Base-by-base conservation (phyloP, 148 eudicot species). In the Amaranthus hypochondriacus region DNA sequence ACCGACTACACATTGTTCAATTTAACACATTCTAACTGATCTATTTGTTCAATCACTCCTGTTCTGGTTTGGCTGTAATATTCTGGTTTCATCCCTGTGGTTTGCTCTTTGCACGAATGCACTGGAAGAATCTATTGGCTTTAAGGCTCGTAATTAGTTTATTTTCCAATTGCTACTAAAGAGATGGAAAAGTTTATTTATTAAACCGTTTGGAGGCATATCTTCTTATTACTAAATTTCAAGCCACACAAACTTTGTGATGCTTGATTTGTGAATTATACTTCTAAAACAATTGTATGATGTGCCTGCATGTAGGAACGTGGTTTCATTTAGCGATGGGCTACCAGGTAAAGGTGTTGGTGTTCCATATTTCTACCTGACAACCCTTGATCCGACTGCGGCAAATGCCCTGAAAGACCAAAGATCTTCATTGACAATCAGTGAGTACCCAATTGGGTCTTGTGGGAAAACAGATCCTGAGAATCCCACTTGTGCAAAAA, bases 311-410 rank as follows among this genome's bases (percentile, higher is more conserved):
- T 86, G 78, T 81, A 94, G 97, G 84, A 91, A 94, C 81, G 97
- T 91, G 79, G 98, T 88, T 62, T 94, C 97, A 8, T 94, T 82
- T 68, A 89, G 97, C 75, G 97, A 94, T 78, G 97, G 98, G 44
- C 68, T 83, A 47, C 93, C 96, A 8, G 85, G 79, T 18, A 65
- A 87, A 73, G 96, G 97, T 58, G 78, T 46, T 5, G 98, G 97
- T 60, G 73, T 94, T 73, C 97, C 97, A 4, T 94, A 94, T 74
- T 94, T 94, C 77, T 94, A 94, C 71, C 77, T 94, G 79, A 94
- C 96, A 58, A 73, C 92, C 55, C 95, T 91, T 65, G 97, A 94
- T 77, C 96, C 97, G 55, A 94, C 97, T 44, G 92, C 91, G 49
- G 72, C 83, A 57, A 49, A 94, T 88, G 97, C 93, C 48, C 73